Conservation (phyloP, 2,329 filamentous ascomycete genomes). For the Nemania diffusa region DNA sequence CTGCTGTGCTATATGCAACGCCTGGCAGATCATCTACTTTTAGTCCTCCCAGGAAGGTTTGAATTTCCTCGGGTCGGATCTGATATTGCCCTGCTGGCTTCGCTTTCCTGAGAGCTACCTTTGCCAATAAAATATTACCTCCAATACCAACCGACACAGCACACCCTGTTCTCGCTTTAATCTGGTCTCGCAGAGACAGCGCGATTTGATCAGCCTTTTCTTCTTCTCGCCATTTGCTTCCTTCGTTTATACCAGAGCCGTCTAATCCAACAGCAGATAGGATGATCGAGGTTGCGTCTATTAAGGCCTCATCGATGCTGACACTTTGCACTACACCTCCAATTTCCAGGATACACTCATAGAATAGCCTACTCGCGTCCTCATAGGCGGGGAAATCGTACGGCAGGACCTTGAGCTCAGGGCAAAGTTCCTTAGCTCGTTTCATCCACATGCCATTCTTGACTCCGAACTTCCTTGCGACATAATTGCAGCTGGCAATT, state of each 20-base stretch:
- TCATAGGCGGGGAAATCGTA: conserved; percentile 98
- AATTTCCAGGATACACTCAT: conserved; percentile 81
- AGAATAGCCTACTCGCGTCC: conserved; percentile 87
- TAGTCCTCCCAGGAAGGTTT: conserved; percentile 80
- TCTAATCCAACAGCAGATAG: conserved; percentile 72
- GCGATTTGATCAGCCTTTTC: conserved; percentile 80
- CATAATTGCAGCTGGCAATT: conserved; percentile 97
- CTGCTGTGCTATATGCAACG: conserved; percentile 88
- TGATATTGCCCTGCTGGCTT: conserved; percentile 96
- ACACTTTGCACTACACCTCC: conserved; percentile 93
- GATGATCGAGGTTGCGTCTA: conserved; percentile 82
- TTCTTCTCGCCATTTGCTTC: conserved; percentile 80
- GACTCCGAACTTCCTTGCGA: conserved; percentile 83
- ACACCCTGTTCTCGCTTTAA: conserved; percentile 82
- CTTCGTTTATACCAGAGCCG: conserved; percentile 72
- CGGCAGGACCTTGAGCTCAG: conserved; percentile 86
- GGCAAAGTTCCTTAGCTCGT: conserved; percentile 81
- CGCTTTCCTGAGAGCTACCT: conserved; percentile 87
- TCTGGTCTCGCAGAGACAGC: conserved; percentile 69
- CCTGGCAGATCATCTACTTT: conserved; percentile 86
- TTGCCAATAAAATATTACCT: conserved; percentile 88
- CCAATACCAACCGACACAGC: conserved; percentile 94
- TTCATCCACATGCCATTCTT: conserved; percentile 99
- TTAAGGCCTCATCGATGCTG: conserved; percentile 92
- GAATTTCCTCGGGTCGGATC: conserved; percentile 81